phyloP scores from a whole-genome alignment of 371 early-diverging fungal species.

The Thermomucor indicae-seudaticae region DNA sequence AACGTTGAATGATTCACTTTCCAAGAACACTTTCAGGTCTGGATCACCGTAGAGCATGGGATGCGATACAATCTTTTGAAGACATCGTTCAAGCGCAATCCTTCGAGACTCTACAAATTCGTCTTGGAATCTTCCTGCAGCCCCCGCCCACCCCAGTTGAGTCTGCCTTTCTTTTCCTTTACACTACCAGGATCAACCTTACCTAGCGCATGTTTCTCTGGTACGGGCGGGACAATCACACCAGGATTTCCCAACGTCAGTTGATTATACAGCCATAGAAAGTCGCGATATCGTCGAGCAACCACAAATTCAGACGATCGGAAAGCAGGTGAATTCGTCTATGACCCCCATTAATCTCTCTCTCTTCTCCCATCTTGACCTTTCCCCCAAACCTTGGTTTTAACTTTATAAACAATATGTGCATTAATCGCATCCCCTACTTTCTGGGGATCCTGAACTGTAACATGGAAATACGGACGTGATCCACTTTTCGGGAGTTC shows the following conservation, averaged over 20 bases:
- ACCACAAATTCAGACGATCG: slow-evolving; percentile 75
- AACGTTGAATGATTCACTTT: slow-evolving; percentile 79
- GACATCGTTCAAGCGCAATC: slow-evolving; percentile 77
- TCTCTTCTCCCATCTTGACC: neutral
- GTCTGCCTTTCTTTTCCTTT: neutral
- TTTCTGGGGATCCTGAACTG: slow-evolving; percentile 87
- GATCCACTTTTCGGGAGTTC: slow-evolving; percentile 51
- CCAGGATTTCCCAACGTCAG: slow-evolving; percentile 81
- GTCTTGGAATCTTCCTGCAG: slow-evolving; percentile 91
- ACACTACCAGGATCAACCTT: neutral
- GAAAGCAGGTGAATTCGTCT: slow-evolving; percentile 79
- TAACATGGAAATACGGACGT: slow-evolving; percentile 69
- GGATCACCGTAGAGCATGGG: slow-evolving; percentile 81
- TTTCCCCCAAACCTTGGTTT: slow-evolving; percentile 31
- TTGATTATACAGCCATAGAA: slow-evolving; percentile 91
- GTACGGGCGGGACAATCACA: slow-evolving; percentile 89
- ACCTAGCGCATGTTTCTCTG: slow-evolving; percentile 90
- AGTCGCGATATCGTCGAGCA: slow-evolving; percentile 87
- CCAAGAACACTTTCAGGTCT: slow-evolving; percentile 83
- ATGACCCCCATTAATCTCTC: neutral
- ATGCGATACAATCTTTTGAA: slow-evolving; percentile 79
- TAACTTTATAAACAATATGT: slow-evolving; percentile 85
- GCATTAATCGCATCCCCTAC: slow-evolving; percentile 85
- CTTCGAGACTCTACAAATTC: slow-evolving; percentile 92
- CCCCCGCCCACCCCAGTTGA: neutral